Percentiles rank a stretch among this genome's conserved stretches.
Conservation (phyloP, 768 basidiomycete species). For the Hirschioporus abietinus region DNA sequence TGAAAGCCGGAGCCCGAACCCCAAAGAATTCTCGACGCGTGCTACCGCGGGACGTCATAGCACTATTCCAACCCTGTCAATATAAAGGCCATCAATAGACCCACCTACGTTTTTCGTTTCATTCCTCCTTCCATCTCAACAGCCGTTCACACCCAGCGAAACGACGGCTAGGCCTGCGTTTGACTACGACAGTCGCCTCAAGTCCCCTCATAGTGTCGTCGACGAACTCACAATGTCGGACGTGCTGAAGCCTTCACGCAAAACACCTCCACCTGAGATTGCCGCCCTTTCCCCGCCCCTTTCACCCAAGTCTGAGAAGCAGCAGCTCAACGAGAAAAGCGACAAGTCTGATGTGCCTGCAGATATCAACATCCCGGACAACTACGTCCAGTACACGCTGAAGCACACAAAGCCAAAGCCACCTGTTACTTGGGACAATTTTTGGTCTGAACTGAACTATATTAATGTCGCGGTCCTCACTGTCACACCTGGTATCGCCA, state of each 20-base stretch:
- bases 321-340: neutral
- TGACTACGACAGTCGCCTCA: neutral
- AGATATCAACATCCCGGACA: slow-evolving; percentile 68
- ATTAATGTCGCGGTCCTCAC: slow-evolving; percentile 69
- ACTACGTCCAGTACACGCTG: slow-evolving; percentile 76
- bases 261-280: slow-evolving; percentile 17
- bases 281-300: slow-evolving; percentile 19
- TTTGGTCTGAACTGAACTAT: slow-evolving; percentile 65
- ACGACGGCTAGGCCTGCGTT: neutral
- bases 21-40: neutral
- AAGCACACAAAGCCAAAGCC: slow-evolving; percentile 63
- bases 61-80: neutral
- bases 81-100: neutral
- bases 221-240: neutral
- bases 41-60: neutral
- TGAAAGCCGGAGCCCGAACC: neutral
- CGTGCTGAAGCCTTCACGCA: slow-evolving; percentile 16
- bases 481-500: slow-evolving; percentile 64
- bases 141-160: neutral
- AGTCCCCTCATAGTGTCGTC: neutral
- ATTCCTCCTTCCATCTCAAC: neutral
- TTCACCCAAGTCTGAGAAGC: slow-evolving; percentile 13
- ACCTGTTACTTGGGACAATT: slow-evolving; percentile 57
- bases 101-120: neutral
- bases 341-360: slow-evolving; percentile 28